Evolutionary conservation across 2,329 filamentous ascomycete species (phyloP), one percentile per base, ranked within the genome.

Genomic region (Pseudopyricularia javanii): DNA sequence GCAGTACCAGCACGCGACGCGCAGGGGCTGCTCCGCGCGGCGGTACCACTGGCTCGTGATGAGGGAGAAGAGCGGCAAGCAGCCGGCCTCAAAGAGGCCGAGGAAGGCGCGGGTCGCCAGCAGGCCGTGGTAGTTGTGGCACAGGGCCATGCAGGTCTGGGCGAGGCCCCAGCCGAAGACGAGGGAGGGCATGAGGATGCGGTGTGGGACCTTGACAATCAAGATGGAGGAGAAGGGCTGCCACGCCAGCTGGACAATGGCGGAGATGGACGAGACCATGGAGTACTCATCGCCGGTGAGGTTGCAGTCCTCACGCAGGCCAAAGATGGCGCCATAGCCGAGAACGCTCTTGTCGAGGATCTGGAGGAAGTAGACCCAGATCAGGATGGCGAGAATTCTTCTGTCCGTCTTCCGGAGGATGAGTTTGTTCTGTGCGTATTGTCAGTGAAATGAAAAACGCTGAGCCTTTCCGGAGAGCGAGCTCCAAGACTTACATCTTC

Each of bases 1-100:
- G 4, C 77, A 71, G 57, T 86, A 86, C 82, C 82, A 86, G n/a
- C 75, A 74, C 0, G 80, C 80, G 3, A 84, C 74, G 0, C 83
- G 72, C 26, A 82, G 63, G 0, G 82, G 80, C 62, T 86, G 82
- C 59, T 86, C 80, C 40, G 65, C 64, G 1, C 69, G 63, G 1
- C 70, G 60, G 58, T 77, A 76, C 66, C 73, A 76, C 60, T 73
- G 70, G 4, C 66, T 66, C 1, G 71, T 75, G 53, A 76, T 68
- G 59, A 75, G 64, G 15, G 68, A 67, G 56, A 74, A 74, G 0
- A 74, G 63, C 0, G 73, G 73, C 12, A 75, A 62, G 47, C 72
- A 63, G 9, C 64, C 66, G 32, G 64, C 65, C 53, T 68, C 66
- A 47, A 67, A 66, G 8, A 66, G 56, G 11, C 67, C 66, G 4